Conservation (phyloP, 2,329 filamentous ascomycete species). For the Penicillium sp. region DNA sequence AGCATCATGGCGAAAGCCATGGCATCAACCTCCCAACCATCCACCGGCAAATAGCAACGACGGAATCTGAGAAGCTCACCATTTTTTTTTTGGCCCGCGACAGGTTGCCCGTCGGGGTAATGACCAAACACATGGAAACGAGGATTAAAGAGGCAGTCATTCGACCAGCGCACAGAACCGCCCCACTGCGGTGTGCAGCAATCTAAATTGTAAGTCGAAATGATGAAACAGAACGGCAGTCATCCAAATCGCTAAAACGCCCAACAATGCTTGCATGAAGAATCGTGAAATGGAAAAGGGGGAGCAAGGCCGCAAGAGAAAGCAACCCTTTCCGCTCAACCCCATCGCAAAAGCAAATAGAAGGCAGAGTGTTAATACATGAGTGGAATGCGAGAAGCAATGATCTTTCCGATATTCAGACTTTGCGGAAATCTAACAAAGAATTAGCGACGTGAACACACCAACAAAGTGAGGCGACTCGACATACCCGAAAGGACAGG, state of each 20-base stretch:
- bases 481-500: slow-evolving; percentile 78
- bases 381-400: slow-evolving; percentile 12
- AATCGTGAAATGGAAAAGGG: slow-evolving; percentile 29
- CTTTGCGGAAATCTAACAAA: slow-evolving; percentile 58
- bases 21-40: slow-evolving; percentile 10
- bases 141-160: slow-evolving; percentile 35
- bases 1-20: slow-evolving; percentile 14
- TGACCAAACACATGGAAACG: slow-evolving; percentile 20
- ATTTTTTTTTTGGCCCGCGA: slow-evolving; percentile 22
- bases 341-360: slow-evolving; percentile 12
- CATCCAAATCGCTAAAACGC: slow-evolving; percentile 42
- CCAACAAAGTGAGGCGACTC: too few species aligned
- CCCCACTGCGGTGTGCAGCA: slow-evolving; percentile 39
- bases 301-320: neutral
- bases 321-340: neutral
- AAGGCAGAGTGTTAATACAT: slow-evolving; percentile 11
- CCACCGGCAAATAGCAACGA: slow-evolving; percentile 8
- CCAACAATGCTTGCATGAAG: slow-evolving; percentile 41
- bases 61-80: slow-evolving; percentile 14
- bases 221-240: slow-evolving; percentile 24
- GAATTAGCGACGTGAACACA: too few species aligned
- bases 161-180: slow-evolving; percentile 41
- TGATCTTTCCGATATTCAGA: slow-evolving; percentile 38
- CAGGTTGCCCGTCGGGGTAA: slow-evolving; percentile 18
- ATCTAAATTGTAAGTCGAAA: slow-evolving; percentile 35